These are phyloP conservation scores for Delitschia confertaspora DNA, from an alignment of 495 filamentous ascomycete genomes.

Conservation along the genomic window DNA sequence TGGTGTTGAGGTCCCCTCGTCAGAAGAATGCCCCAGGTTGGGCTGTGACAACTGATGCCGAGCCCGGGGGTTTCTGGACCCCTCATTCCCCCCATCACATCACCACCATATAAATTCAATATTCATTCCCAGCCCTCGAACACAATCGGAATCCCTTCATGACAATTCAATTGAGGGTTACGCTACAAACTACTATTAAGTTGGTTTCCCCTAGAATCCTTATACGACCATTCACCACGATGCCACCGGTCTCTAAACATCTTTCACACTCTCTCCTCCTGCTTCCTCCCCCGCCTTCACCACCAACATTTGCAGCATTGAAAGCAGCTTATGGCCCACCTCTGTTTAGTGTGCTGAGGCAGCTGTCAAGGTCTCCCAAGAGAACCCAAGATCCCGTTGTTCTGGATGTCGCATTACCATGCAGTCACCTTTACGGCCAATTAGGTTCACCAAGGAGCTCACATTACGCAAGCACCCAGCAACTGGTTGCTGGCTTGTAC, in stretches of 20 bases:
- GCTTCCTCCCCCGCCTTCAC: conserved; percentile 48
- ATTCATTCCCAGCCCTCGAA: too few species aligned
- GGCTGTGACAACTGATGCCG: too few species aligned
- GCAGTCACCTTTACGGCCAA: conserved; percentile 42
- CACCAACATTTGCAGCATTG: conserved; percentile 39
- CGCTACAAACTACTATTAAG: too few species aligned
- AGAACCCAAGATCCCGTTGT: conserved; percentile 21
- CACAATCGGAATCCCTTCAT: too few species aligned
- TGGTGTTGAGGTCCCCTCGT: too few species aligned
- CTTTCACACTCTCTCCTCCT: conserved; percentile 40
- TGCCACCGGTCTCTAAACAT: conserved; percentile 9
- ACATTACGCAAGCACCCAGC: conserved; percentile 55
- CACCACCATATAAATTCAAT: too few species aligned
- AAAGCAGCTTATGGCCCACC: conserved; percentile 51
- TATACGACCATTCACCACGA: conserved; percentile 12
- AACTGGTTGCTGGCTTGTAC: conserved; percentile 67
- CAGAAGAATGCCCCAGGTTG: too few species aligned
- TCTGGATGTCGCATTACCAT: conserved; percentile 49
- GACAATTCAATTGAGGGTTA: too few species aligned
- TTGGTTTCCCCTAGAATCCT: too few species aligned
- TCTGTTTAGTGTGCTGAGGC: conserved; percentile 42
- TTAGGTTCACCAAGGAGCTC: conserved; percentile 41
- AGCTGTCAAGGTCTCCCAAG: conserved; percentile 32
- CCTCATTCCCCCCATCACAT: too few species aligned
- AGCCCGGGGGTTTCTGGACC: too few species aligned